Conservation (phyloP, 257 asterid species). For the Forsythia suspensa region DNA sequence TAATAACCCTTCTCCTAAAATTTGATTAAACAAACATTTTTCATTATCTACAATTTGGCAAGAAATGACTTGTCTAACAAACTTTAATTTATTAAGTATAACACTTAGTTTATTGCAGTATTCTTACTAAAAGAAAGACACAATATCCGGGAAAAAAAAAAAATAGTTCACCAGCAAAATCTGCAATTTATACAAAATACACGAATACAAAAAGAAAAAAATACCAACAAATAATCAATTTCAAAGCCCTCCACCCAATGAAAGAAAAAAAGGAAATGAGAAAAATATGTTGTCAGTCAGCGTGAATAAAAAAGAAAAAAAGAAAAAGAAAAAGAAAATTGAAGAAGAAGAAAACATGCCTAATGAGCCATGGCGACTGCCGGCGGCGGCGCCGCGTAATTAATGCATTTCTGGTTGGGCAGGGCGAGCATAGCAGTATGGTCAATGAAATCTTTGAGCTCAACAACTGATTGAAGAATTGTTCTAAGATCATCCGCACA, state of each 20-base stretch:
- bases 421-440: slow-evolving; percentile 98
- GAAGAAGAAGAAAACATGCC: slow-evolving; percentile 21
- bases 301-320: neutral
- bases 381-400: slow-evolving; percentile 47
- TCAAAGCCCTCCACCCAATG: slow-evolving; percentile 2
- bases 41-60: neutral
- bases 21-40: neutral
- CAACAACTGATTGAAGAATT: slow-evolving; percentile 72
- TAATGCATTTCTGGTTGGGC: slow-evolving; percentile 85
- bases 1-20: neutral
- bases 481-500: slow-evolving; percentile 75
- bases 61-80: neutral
- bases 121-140: neutral
- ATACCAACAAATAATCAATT: neutral
- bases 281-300: slow-evolving; percentile 27
- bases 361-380: slow-evolving; percentile 66
- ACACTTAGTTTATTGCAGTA: neutral
- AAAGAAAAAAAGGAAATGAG: slow-evolving; percentile 1
- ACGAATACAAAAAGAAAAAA: neutral
- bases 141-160: too few species aligned
- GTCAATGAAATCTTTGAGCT: slow-evolving; percentile 86
- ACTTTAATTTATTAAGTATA: neutral
- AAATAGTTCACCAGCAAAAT: neutral
- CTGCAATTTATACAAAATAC: neutral
- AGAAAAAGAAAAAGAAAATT: neutral